These are phyloP conservation scores for Psilocybe azurescens DNA, from an alignment of 768 basidiomycete species.

Conservation along the genomic window DNA sequence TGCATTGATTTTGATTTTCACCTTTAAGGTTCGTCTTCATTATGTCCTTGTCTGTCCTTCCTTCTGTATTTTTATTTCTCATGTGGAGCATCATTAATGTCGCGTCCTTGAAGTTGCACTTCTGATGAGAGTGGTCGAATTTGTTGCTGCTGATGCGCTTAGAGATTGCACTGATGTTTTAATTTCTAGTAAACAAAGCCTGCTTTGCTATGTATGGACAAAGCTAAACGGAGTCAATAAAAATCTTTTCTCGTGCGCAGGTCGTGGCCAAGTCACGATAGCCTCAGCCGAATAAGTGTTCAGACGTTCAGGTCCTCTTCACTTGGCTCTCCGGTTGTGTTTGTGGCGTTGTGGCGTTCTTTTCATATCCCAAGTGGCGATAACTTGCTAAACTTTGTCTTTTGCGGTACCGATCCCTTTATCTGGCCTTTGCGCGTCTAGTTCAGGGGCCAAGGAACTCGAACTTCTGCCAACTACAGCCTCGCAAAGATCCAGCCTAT, in stretches of 20 bases:
- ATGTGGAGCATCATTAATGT: constrained; percentile 32
- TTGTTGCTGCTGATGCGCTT: background rate
- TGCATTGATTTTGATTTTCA: background rate
- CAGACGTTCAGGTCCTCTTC: background rate
- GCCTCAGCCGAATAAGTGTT: background rate
- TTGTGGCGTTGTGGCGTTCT: background rate
- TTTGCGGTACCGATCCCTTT: background rate
- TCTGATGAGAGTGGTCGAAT: constrained; percentile 1
- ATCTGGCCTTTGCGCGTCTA: too few relatives aligned
- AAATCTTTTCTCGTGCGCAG: too few relatives aligned
- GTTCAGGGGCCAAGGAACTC: background rate
- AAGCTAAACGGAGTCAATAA: background rate
- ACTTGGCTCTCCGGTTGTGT: constrained; percentile 1
- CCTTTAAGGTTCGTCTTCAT: background rate
- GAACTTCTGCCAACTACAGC: background rate
- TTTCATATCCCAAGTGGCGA: too few relatives aligned
- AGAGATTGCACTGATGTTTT: background rate
- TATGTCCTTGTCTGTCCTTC: background rate
- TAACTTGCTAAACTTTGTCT: too few relatives aligned
- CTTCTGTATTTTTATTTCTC: constrained; percentile 18
- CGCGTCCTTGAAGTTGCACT: background rate
- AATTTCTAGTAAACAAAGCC: background rate
- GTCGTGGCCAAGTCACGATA: background rate
- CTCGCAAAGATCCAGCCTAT: background rate
- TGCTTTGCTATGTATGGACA: background rate